These are phyloP conservation scores for Cucurbita maxima DNA, from an alignment of 306 rosid species.

Conservation along the genomic window DNA sequence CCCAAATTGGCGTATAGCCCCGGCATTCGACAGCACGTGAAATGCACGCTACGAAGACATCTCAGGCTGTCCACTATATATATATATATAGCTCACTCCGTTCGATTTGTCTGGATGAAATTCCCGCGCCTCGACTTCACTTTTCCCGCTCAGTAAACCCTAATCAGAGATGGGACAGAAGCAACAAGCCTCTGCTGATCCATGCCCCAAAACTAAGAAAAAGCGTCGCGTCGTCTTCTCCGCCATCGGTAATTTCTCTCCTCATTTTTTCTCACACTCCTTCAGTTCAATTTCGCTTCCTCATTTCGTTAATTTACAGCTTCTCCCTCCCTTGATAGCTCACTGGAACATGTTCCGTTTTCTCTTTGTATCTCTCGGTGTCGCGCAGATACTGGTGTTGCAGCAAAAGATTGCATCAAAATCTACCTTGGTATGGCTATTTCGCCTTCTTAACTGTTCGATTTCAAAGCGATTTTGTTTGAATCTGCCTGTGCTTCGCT, in stretches of 20 bases:
- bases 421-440: constrained; percentile 50
- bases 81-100: background rate
- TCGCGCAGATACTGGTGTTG: constrained; percentile 51
- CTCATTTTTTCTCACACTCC: background rate
- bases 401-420: constrained; percentile 69
- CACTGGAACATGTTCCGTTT: background rate
- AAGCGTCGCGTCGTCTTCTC: constrained; percentile 70
- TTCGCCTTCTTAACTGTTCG: background rate
- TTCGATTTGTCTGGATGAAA: background rate
- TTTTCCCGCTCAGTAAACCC: constrained; percentile 58
- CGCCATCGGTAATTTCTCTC: constrained; percentile 16
- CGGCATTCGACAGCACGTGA: background rate
- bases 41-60: background rate
- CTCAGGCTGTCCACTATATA: background rate
- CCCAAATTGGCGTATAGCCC: background rate
- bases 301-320: background rate
- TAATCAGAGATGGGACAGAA: constrained; percentile 65
- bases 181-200: constrained; percentile 26
- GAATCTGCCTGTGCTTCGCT: background rate
- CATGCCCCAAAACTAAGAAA: constrained; percentile 33
- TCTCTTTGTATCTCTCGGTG: background rate
- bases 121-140: constrained; percentile 53
- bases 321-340: background rate
- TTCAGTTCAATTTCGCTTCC: background rate
- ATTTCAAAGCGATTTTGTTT: background rate